Evolutionary conservation across 75 land plant genomes (phyloP).

Genomic region (Sequoia sempervirens): DNA sequence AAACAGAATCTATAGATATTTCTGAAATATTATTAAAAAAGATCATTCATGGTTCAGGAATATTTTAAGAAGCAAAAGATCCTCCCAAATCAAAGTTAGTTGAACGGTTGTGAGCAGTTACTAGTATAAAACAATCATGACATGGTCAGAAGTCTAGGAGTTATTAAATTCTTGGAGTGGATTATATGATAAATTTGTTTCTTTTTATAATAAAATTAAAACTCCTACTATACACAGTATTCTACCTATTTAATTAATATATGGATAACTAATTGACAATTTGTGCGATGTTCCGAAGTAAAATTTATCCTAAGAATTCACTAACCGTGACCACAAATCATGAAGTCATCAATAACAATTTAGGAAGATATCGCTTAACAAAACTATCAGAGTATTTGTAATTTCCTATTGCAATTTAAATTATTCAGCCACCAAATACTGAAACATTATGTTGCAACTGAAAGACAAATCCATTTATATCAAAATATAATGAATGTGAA

Average conservation of each 20-base stretch:
- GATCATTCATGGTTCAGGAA: too few relatives aligned
- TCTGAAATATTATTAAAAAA: too few relatives aligned
- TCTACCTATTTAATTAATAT: too few relatives aligned
- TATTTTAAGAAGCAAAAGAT: too few relatives aligned
- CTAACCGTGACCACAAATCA: not conserved
- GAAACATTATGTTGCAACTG: not conserved
- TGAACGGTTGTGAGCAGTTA: too few relatives aligned
- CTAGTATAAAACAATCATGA: too few relatives aligned
- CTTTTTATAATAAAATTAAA: too few relatives aligned
- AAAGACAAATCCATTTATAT: not conserved
- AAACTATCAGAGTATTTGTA: not conserved
- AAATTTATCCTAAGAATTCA: too few relatives aligned
- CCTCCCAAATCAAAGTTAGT: too few relatives aligned
- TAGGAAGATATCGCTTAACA: not conserved
- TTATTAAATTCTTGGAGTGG: not conserved
- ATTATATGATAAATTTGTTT: too few relatives aligned
- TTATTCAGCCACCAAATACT: not conserved
- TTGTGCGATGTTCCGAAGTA: not conserved
- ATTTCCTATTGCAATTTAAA: not conserved
- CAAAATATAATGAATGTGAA: not conserved
- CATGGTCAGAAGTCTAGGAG: not conserved
- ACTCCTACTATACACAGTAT: too few relatives aligned
- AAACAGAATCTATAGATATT: too few relatives aligned
- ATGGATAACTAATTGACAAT: not conserved
- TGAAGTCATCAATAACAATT: not conserved